phyloP scores from a whole-genome alignment of 2,329 filamentous ascomycete species.

The Metarhizium rileyi region DNA sequence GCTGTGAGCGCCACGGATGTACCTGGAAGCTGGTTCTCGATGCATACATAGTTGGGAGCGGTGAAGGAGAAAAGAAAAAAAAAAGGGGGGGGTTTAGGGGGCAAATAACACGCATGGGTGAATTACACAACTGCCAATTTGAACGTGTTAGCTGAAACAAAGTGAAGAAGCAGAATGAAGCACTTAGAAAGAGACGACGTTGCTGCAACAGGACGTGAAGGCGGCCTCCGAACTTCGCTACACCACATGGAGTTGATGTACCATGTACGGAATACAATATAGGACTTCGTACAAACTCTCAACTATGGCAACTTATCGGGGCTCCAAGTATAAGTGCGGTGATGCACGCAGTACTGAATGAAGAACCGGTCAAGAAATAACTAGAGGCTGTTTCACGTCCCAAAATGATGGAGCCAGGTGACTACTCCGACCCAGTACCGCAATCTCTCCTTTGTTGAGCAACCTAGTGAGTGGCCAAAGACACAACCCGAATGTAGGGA shows the following conservation, averaged over 20 bases:
- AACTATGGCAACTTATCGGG: background rate
- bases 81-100: no score
- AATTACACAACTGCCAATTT: background rate
- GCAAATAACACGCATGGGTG: background rate
- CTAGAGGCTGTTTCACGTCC: background rate
- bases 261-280: no score
- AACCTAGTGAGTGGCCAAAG: background rate
- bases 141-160: background rate
- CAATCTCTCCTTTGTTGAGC: background rate
- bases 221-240: background rate
- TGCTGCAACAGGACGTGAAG: background rate
- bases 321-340: background rate
- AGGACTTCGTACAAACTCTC: no score
- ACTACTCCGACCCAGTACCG: background rate
- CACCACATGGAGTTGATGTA: no score
- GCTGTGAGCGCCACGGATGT: background rate
- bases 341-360: background rate
- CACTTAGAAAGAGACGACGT: background rate
- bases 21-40: background rate
- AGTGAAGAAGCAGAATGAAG: background rate
- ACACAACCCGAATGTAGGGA: background rate
- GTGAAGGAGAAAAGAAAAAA: background rate
- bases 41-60: background rate
- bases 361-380: slow-evolving; percentile 4
- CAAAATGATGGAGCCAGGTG: background rate